Percentiles rank a stretch among this genome's conserved stretches.
Conservation (phyloP, 768 basidiomycete species). For the Mycena floridula region DNA sequence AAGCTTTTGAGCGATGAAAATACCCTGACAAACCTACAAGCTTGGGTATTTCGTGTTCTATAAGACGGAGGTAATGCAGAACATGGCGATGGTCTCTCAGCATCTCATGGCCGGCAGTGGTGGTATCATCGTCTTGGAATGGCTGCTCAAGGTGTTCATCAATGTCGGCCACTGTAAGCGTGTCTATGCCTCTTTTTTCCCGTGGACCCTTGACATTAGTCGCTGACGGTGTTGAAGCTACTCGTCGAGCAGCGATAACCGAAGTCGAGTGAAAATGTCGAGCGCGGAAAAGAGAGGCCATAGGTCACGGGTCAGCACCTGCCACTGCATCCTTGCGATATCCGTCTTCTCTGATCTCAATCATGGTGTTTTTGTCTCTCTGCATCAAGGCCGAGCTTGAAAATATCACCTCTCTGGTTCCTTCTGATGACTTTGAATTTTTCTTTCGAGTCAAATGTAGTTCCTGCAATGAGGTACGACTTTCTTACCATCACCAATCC, state of each 20-base stretch:
- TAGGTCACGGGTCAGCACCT: too few relatives aligned
- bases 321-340: too few relatives aligned
- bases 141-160: constrained; percentile 33
- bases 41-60: constrained; percentile 85
- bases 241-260: too few relatives aligned
- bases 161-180: background rate
- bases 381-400: constrained; percentile 73
- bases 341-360: too few relatives aligned
- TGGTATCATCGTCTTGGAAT: constrained; percentile 54
- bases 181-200: too few relatives aligned
- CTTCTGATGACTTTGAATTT: constrained; percentile 67
- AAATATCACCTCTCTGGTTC: constrained; percentile 65
- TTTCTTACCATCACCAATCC: background rate
- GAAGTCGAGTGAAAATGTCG: too few relatives aligned
- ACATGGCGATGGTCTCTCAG: constrained; percentile 69
- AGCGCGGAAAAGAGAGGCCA: too few relatives aligned
- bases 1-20: background rate
- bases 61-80: constrained; percentile 74
- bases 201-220: too few relatives aligned
- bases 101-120: constrained; percentile 65
- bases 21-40: constrained; percentile 56
- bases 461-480: constrained; percentile 60
- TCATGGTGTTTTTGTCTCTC: constrained; percentile 5
- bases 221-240: too few relatives aligned
- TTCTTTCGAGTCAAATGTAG: constrained; percentile 83